Evolutionary conservation across 2,329 filamentous ascomycete genomes (phyloP).

Genomic region (Stagonosporopsis cucurbitacearum): DNA sequence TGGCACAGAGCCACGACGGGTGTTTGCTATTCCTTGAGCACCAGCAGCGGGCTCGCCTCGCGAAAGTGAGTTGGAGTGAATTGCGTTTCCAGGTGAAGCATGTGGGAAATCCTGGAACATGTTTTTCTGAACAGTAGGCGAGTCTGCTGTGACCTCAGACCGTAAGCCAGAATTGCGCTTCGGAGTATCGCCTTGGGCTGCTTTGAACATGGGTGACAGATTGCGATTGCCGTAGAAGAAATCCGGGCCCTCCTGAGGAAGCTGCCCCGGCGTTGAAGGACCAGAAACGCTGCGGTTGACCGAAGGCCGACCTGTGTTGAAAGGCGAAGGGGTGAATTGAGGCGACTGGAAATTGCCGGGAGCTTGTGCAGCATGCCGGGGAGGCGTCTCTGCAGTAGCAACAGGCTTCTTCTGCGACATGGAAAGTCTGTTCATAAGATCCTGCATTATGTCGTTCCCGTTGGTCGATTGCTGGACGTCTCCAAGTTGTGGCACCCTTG

Average conservation of each 20-base stretch:
- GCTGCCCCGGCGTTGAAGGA: conserved; percentile 42
- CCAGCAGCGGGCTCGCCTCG: conserved; percentile 26
- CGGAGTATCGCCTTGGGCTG: conserved; percentile 52
- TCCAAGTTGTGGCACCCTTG: conserved; percentile 34
- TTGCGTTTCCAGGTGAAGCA: conserved; percentile 22
- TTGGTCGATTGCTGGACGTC: conserved; percentile 48
- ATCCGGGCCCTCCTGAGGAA: conserved; percentile 34
- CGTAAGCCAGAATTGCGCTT: conserved; percentile 53
- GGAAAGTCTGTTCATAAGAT: conserved; percentile 51
- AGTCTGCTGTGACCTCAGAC: conserved; percentile 50
- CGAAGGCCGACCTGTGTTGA: conserved; percentile 42
- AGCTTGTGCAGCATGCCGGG: conserved; percentile 28
- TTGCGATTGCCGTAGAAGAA: conserved; percentile 55
- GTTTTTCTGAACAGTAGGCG: conserved; percentile 33
- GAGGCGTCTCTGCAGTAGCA: conserved; percentile 29
- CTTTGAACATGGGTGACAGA: conserved; percentile 58
- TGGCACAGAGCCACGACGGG: conserved; percentile 36
- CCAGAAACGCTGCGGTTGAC: conserved; percentile 40
- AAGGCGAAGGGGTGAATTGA: conserved; percentile 50
- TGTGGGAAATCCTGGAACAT: conserved; percentile 36
- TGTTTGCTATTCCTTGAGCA: conserved; percentile 20
- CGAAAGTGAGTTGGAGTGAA: conserved; percentile 30
- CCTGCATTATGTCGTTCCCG: conserved; percentile 54
- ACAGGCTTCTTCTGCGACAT: conserved; percentile 40
- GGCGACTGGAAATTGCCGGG: conserved; percentile 33